These are phyloP conservation scores for Taphrina wiesneri DNA, from an alignment of 1,139 yeast species.

Conservation along the genomic window DNA sequence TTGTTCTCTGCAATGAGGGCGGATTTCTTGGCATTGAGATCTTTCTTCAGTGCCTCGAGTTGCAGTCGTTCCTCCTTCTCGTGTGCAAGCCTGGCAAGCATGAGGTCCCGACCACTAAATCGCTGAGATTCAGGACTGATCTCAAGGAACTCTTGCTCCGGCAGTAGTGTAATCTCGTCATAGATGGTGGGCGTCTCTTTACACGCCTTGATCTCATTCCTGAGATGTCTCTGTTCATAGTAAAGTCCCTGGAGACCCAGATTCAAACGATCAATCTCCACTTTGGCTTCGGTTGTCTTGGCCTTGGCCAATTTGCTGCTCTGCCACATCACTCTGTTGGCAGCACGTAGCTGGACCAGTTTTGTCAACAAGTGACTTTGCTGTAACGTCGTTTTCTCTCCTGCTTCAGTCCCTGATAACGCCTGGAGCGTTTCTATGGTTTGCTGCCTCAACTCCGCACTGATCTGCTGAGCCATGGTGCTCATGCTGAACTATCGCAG, in stretches of 20 bases:
- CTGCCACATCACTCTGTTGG: constrained; percentile 43
- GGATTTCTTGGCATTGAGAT: constrained; percentile 41
- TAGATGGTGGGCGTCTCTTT: constrained; percentile 42
- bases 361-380: constrained; percentile 36
- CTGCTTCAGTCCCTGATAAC: background rate
- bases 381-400: background rate
- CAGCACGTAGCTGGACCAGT: constrained; percentile 42
- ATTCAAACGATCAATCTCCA: constrained; percentile 43
- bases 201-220: constrained; percentile 44
- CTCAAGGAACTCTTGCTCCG: constrained; percentile 43
- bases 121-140: constrained; percentile 42
- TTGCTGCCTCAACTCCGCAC: background rate
- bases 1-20: constrained; percentile 42
- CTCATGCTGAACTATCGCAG: background rate
- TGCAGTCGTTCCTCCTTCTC: constrained; percentile 44
- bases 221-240: constrained; percentile 45
- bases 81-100: constrained; percentile 42
- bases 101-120: constrained; percentile 42
- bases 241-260: constrained; percentile 45
- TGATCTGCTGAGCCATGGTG: constrained; percentile 11
- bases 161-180: constrained; percentile 43
- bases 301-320: constrained; percentile 40
- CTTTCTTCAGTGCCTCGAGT: constrained; percentile 42
- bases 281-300: constrained; percentile 41
- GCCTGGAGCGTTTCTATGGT: background rate